Base-by-base conservation (phyloP, 805 yeast species). In the Metschnikowia anglica region DNA sequence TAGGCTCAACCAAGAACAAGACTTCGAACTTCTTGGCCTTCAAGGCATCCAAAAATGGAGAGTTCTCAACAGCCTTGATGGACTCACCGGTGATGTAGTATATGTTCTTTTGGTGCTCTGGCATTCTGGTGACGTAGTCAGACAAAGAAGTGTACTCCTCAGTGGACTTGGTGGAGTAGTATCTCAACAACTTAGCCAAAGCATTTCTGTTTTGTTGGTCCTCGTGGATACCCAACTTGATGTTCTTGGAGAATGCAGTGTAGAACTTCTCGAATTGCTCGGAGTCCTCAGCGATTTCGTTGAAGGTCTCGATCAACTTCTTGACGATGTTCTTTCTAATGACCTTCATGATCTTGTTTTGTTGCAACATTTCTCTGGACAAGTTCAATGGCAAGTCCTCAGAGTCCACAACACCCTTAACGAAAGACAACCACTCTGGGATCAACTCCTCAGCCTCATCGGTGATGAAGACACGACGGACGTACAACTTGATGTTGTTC, bases 71-170 rank as follows among this genome's bases (percentile, higher is more conserved):
- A 59, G 96, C 88, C 83, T 93, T 91, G 68, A 88, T 71, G 50
- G 95, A 81, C 80, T 93, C 99, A 85, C 99, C 99, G 67, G 99
- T 93, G 73, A 93, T 93, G 83, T 80, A 93, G 84, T 93, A 93
- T 66, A 93, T 88, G 81, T 93, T 93, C 93, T 93, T 90, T 80
- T 93, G 99, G 80, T 88, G 97, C 76, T 89, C 97, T 70, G 93
- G 96, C 99, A 93, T 93, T 77, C 98, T 87, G 58, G 98, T 91
- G 54, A 93, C 95, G 77, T 93, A 93, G 77, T 93, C 99, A 58
- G 95, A 74, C 65, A 93, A 81, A 29, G 98, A 91, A 56, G 97
- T 91, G 70, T 78, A 69, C 79, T 93, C 99, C 65, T 91, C 99
- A 60, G 80, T 65, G 54, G 97, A 84, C 79, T 90, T 91, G 65